Evolutionary conservation across 23 red algal genomes (phyloP), one percentile per base, ranked within the genome.

Genomic region (Gracilariopsis chorda): DNA sequence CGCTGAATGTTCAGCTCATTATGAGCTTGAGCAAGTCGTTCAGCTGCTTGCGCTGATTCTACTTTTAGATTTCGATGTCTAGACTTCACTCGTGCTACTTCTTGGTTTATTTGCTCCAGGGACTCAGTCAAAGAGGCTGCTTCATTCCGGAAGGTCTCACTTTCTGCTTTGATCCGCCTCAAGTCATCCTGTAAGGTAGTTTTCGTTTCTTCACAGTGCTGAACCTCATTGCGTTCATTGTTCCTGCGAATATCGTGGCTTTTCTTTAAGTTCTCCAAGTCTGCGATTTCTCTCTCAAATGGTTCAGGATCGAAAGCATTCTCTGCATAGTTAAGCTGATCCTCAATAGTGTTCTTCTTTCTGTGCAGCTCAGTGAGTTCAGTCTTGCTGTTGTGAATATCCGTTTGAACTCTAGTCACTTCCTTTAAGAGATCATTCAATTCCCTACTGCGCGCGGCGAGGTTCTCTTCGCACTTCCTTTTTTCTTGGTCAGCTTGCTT

Each of bases 221-320:
- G 23, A 42, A 46, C 11, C 47, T 73, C 67, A 19, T 73, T 39
- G 10, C 47, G 39, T 19, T 8, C 13, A 12, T 73, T 73, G 6
- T 27, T 24, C 11, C 67, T 36, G 47, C 67, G 67, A 4, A 25
- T 1, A 46, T 73, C 67, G 47, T 45, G 5, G 4, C 55, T 67
- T 35, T 85, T 46, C 47, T 41, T 49, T 45, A 37, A 69, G 5
- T 34, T 12, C 47, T 85, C 56, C 51, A 73, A 74, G 1, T 55
- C 52, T 30, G 58, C 39, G 24, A 92, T 84, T 69, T 92, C 74
- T 25, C 67, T 34, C 48, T 85, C 88, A 51, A 68, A 92, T 0
- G 81, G 80, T n/a, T 49, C 43, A n/a, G 77, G 91, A 79, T 82
- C 68, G 35, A 94, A 94, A 5, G 69, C 88, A 21, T 76, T 64